These are phyloP conservation scores for Xenosphaeropsis pyriputrescens DNA, from an alignment of 2,329 filamentous ascomycete genomes.

Conservation along the genomic window DNA sequence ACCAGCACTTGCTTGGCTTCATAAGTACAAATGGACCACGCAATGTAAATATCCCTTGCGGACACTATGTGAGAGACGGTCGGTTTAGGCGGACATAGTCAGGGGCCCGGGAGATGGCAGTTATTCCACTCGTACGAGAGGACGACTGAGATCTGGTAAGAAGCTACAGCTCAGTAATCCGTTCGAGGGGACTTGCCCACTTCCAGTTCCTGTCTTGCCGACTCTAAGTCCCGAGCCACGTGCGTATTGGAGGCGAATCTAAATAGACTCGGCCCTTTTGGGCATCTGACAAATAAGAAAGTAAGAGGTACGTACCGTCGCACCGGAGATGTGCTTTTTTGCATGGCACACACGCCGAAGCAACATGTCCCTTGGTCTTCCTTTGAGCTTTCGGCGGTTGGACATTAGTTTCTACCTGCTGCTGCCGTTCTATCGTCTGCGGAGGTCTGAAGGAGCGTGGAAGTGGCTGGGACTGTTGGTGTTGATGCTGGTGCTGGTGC, in stretches of 20 bases:
- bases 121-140: too few relatives aligned
- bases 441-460: slow-evolving; percentile 1
- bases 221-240: slow-evolving; percentile 1
- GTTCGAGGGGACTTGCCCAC: too few relatives aligned
- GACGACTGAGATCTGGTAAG: too few relatives aligned
- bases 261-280: neutral
- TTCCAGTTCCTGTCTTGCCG: too few relatives aligned
- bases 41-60: too few relatives aligned
- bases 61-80: too few relatives aligned
- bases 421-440: slow-evolving; percentile 10
- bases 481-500: slow-evolving; percentile 6
- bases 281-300: slow-evolving; percentile 4
- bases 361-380: slow-evolving; percentile 68
- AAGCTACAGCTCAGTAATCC: too few relatives aligned
- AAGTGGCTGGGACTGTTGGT: slow-evolving; percentile 8
- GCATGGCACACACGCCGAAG: slow-evolving; percentile 74
- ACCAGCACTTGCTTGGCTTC: too few relatives aligned
- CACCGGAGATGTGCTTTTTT: slow-evolving; percentile 70
- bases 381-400: slow-evolving; percentile 41
- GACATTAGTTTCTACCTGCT: slow-evolving; percentile 1
- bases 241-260: slow-evolving; percentile 3
- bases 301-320: slow-evolving; percentile 39
- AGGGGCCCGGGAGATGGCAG: too few relatives aligned
- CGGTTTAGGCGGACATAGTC: too few relatives aligned
- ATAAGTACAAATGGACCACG: too few relatives aligned